Conservation (phyloP, 1,284 basidiomycete species). For the Papiliotrema nemorosa region DNA sequence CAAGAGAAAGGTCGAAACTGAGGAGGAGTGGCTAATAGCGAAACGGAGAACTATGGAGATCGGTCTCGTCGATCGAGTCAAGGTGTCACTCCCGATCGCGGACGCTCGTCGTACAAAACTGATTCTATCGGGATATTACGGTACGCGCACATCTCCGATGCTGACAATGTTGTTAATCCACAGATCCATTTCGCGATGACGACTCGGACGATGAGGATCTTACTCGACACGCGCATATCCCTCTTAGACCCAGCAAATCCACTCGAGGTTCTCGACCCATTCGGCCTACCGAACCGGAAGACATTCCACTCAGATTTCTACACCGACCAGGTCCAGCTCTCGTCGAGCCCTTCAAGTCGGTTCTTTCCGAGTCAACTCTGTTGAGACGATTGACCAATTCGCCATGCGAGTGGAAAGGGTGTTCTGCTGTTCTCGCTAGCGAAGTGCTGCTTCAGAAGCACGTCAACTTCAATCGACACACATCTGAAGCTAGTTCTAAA, state of each 20-base stretch:
- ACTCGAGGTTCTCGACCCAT: conserved; percentile 6
- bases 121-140: conserved; percentile 20
- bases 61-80: conserved; percentile 15
- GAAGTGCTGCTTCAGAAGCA: conserved; percentile 30
- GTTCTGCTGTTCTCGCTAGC: conserved; percentile 28
- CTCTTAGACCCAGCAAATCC: conserved; percentile 12
- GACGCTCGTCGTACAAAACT: conserved; percentile 11
- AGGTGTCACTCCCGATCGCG: conserved; percentile 20
- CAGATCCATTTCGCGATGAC: conserved; percentile 28
- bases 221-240: conserved; percentile 1
- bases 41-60: no score
- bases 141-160: conserved; percentile 11
- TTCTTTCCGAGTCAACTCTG: conserved; percentile 24
- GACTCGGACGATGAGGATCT: conserved; percentile 18
- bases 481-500: conserved; percentile 17
- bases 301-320: conserved; percentile 24
- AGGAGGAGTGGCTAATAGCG: no score
- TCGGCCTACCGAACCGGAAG: conserved; percentile 24
- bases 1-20: no score
- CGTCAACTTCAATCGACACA: conserved; percentile 20
- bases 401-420: conserved; percentile 37
- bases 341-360: conserved; percentile 24
- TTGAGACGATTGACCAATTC: conserved; percentile 20
- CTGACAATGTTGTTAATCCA: not conserved
- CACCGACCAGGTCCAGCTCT: conserved; percentile 21